Evolutionary conservation across 2,329 filamentous ascomycete genomes (phyloP).

Genomic region (Escovopsis sp.): DNA sequence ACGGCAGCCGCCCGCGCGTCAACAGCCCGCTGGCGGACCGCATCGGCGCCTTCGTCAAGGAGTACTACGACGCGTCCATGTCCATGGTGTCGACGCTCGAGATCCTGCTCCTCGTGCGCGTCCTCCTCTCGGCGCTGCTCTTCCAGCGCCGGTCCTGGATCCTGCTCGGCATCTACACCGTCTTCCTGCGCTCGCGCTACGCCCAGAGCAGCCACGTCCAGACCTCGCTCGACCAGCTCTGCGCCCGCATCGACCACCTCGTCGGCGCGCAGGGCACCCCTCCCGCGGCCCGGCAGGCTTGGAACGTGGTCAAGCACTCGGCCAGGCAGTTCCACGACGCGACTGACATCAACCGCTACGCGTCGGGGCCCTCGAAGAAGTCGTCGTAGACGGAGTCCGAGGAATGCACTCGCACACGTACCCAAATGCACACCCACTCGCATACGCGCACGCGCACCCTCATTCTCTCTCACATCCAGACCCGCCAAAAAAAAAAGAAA

Average conservation of each 20-base stretch:
- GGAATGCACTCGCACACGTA: no score
- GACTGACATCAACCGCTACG: constrained; percentile 65
- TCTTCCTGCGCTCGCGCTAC: constrained; percentile 82
- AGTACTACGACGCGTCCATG: constrained; percentile 96
- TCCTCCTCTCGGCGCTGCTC: constrained; percentile 65
- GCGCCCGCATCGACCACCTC: constrained; percentile 62
- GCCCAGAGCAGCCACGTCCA: constrained; percentile 90
- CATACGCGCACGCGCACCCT: no score
- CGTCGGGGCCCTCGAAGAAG: constrained; percentile 36
- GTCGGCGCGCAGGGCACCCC: constrained; percentile 78
- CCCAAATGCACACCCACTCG: no score
- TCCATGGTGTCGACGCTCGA: constrained; percentile 79
- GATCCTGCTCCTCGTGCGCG: constrained; percentile 71
- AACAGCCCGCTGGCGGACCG: constrained; percentile 55
- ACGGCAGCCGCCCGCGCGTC: constrained; percentile 30
- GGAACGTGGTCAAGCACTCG: constrained; percentile 62
- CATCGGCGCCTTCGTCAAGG: constrained; percentile 90
- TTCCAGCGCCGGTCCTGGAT: constrained; percentile 91
- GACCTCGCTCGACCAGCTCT: constrained; percentile 56
- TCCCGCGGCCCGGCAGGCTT: constrained; percentile 61
- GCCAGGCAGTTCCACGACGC: constrained; percentile 60
- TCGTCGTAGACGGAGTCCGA: constrained; percentile 27
- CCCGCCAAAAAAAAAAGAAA: no score
- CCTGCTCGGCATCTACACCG: constrained; percentile 69
- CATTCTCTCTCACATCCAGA: no score